Base-by-base conservation (phyloP, 1,284 basidiomycete species). In the Ganoderma sinense region DNA sequence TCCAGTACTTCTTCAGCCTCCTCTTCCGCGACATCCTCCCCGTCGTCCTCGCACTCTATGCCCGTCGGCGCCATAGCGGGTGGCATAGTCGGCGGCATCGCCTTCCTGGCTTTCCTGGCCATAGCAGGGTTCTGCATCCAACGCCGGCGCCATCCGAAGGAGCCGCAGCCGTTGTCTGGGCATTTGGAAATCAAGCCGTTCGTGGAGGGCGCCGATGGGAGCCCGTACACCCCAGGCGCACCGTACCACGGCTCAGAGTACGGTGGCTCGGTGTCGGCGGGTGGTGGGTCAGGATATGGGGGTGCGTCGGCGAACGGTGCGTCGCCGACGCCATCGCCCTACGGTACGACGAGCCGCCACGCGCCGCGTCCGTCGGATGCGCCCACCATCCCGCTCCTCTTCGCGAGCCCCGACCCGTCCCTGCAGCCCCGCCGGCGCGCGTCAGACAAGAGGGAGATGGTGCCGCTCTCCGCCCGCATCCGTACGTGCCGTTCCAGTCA, bases 81-180 rank as follows among this genome's bases (percentile, higher is more conserved):
- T n/a, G 68, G 68, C 2, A 61, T 41, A 0, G 68, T 69, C 5
- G 71, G 71, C 13, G 71, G 71, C 4, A 39, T 67, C 20, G 68
- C 23, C 4, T 45, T 11, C 11, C 23, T 69, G 18, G n/a, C 69
- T 26, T 5, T 67, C 4, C 36, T 68, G 18, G 61, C 63, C 63
- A 16, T 63, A 7, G 18, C 11, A 3, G 29, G 31, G 26, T 41
- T 63, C 18, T 60, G n/a, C 39, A 14, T 63, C n/a, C 45, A 26
- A 8, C 45, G 41, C 20, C 62, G 62, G 1, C 62, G 43, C 29
- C 20, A 29, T 1, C 18, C 43, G 18, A 31, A 56, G 5, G 29
- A 31, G 53, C 2, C 26, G 29, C 26, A 14, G 8, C 31, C 53
- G 6, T 4, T 7, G 53, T 33, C 53, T 14, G 53, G 18, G 16